Conservation (phyloP, 2,329 filamentous ascomycete genomes). For the Microdochium paspali region DNA sequence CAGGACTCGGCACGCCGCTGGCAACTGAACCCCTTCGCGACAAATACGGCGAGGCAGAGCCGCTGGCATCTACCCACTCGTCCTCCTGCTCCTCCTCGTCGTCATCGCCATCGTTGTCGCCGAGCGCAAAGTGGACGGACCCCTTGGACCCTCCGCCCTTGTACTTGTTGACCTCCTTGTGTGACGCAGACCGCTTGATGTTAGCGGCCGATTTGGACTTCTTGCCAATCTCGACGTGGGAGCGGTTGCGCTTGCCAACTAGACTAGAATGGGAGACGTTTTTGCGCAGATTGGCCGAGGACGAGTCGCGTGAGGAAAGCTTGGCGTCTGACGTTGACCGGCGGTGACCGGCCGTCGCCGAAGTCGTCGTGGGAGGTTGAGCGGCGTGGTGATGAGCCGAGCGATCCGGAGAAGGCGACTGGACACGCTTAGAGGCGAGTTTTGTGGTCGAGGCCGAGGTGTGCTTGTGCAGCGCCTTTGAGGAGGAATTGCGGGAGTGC, state of each 20-base stretch:
- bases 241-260: conserved; percentile 45
- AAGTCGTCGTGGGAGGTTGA: conserved; percentile 31
- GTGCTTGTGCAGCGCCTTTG: conserved; percentile 40
- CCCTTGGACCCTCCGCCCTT: conserved; percentile 28
- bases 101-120: conserved; percentile 35
- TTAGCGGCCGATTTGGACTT: conserved; percentile 39
- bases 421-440: conserved; percentile 12
- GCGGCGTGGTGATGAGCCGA: conserved; percentile 20
- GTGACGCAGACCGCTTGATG: conserved; percentile 43
- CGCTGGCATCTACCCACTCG: conserved; percentile 60
- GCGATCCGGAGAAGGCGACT: conserved; percentile 19
- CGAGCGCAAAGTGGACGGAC: conserved; percentile 56
- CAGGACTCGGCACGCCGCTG: conserved; percentile 37
- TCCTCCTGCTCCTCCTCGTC: conserved; percentile 38
- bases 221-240: conserved; percentile 45
- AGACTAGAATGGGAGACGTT: conserved; percentile 44
- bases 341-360: conserved; percentile 33
- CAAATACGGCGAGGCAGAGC: conserved; percentile 50
- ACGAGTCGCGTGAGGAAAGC: conserved; percentile 31
- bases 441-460: conserved; percentile 14
- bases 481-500: conserved; percentile 42
- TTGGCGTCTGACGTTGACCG: conserved; percentile 41
- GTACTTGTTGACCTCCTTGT: conserved; percentile 35
- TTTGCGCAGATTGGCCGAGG: conserved; percentile 35
- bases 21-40: conserved; percentile 39